Evolutionary conservation across 306 rosid species (phyloP).

Genomic region (Cicer yamashitae): DNA sequence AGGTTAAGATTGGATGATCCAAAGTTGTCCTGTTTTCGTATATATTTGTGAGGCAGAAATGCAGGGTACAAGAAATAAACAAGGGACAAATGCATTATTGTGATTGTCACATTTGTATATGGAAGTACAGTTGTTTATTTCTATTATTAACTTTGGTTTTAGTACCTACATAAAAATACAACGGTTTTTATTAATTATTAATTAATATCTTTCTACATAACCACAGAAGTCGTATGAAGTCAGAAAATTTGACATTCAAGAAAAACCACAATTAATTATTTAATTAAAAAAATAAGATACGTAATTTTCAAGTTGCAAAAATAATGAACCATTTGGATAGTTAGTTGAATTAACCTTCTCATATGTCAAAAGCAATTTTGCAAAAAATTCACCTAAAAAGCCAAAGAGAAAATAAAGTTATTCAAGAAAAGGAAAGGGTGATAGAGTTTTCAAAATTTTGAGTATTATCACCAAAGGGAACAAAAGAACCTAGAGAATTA

Average conservation of each 20-base stretch:
- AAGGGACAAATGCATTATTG: slow-evolving; percentile 59
- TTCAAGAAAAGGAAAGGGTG: slow-evolving; percentile 52
- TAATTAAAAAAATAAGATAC: neutral
- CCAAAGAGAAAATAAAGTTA: slow-evolving; percentile 49
- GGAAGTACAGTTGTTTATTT: slow-evolving; percentile 53
- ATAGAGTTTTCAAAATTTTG: slow-evolving; percentile 45
- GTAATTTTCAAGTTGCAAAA: slow-evolving; percentile 54
- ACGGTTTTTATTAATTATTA: slow-evolving; percentile 25
- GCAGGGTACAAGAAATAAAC: slow-evolving; percentile 45
- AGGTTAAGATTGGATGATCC: slow-evolving; percentile 39
- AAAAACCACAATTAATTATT: slow-evolving; percentile 46
- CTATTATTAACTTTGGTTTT: slow-evolving; percentile 46
- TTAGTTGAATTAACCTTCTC: slow-evolving; percentile 53
- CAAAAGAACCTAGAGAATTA: slow-evolving; percentile 48
- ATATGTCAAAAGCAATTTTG: slow-evolving; percentile 49
- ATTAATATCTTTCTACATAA: slow-evolving; percentile 46
- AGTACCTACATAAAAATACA: slow-evolving; percentile 47
- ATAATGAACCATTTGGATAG: slow-evolving; percentile 40
- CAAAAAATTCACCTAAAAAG: slow-evolving; percentile 48
- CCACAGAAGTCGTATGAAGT: slow-evolving; percentile 46
- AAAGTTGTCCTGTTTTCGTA: slow-evolving; percentile 51
- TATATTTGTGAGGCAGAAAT: slow-evolving; percentile 41
- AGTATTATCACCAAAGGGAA: slow-evolving; percentile 41
- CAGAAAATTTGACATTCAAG: slow-evolving; percentile 45
- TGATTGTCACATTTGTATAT: slow-evolving; percentile 51